These are phyloP conservation scores for Cladosporium colombiae DNA, from an alignment of 2,329 filamentous ascomycete species.

Conservation along the genomic window DNA sequence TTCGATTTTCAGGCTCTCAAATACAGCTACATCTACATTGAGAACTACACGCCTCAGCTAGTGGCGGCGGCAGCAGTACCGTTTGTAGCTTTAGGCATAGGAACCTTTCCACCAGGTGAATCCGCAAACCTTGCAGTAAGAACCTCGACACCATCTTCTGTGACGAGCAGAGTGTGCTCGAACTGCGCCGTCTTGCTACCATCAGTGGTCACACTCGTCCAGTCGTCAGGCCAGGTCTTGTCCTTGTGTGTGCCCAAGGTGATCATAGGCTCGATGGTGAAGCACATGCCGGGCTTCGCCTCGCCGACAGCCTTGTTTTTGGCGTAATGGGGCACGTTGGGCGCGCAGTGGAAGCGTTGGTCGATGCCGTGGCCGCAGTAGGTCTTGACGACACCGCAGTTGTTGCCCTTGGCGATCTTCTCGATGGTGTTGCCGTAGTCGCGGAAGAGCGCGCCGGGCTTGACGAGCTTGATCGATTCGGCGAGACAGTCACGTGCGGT, in stretches of 20 bases:
- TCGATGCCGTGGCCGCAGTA: conserved; percentile 96
- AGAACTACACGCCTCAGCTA: neutral
- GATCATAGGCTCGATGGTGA: conserved; percentile 98
- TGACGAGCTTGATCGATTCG: conserved; percentile 86
- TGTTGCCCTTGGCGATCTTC: conserved; percentile 80
- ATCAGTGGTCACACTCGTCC: conserved; percentile 90
- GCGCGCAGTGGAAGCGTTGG: conserved; percentile 84
- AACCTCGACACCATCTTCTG: conserved; percentile 75
- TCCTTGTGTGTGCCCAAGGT: conserved; percentile 85
- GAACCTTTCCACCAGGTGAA: conserved; percentile 66
- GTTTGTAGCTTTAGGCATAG: conserved; percentile 17
- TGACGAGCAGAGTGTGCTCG: conserved; percentile 79
- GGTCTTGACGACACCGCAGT: conserved; percentile 86
- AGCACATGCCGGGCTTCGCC: conserved; percentile 93
- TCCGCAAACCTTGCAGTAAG: conserved; percentile 69
- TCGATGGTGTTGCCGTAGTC: conserved; percentile 93
- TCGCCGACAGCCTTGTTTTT: conserved; percentile 95
- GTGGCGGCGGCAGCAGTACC: conserved; percentile 3
- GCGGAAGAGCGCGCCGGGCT: conserved; percentile 84
- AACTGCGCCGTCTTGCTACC: conserved; percentile 90
- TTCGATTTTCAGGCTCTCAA: neutral
- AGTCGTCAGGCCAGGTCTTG: conserved; percentile 95
- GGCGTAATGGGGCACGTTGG: conserved; percentile 91
- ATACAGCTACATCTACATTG: conserved; percentile 1
- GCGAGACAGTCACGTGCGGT: conserved; percentile 83